Conservation (phyloP, 2,329 filamentous ascomycete species). For the Colletotrichum endophyticum region DNA sequence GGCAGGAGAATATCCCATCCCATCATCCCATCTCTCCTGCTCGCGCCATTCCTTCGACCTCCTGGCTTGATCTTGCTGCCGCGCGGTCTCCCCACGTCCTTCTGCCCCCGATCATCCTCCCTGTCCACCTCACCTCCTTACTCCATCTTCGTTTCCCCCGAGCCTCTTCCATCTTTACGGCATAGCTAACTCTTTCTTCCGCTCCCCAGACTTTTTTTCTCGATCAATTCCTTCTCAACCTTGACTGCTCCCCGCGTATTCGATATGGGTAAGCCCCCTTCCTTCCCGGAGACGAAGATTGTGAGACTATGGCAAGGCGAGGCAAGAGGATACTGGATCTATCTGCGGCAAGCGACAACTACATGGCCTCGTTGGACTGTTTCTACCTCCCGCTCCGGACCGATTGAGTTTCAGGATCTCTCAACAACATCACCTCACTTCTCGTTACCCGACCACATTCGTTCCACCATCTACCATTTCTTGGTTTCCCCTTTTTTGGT, state of each 20-base stretch:
- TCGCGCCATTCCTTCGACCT: background rate
- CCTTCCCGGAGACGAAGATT: constrained; percentile 21
- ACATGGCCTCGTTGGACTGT: background rate
- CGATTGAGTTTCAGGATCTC: constrained; percentile 26
- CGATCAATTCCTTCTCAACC: constrained; percentile 24
- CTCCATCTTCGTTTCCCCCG: background rate
- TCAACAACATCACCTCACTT: constrained; percentile 24
- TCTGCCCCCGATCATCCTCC: constrained; percentile 1
- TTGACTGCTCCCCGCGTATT: constrained; percentile 34
- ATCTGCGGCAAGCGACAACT: background rate
- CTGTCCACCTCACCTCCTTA: background rate
- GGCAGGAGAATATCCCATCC: background rate
- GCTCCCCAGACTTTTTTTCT: constrained; percentile 28
- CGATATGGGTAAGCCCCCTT: constrained; percentile 52
- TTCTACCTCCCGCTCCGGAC: constrained; percentile 15
- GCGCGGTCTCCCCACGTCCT: background rate
- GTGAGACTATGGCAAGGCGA: constrained; percentile 19
- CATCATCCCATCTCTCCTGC: background rate
- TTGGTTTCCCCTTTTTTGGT: constrained; percentile 43
- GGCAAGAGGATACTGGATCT: constrained; percentile 10
- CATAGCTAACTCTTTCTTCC: constrained; percentile 28
- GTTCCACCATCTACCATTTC: constrained; percentile 52
- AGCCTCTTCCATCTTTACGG: background rate
- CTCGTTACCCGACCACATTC: constrained; percentile 38
- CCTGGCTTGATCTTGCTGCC: background rate